Evolutionary conservation across 108 stramenopile species (phyloP).

Genomic region (Cylindrotheca closterium): DNA sequence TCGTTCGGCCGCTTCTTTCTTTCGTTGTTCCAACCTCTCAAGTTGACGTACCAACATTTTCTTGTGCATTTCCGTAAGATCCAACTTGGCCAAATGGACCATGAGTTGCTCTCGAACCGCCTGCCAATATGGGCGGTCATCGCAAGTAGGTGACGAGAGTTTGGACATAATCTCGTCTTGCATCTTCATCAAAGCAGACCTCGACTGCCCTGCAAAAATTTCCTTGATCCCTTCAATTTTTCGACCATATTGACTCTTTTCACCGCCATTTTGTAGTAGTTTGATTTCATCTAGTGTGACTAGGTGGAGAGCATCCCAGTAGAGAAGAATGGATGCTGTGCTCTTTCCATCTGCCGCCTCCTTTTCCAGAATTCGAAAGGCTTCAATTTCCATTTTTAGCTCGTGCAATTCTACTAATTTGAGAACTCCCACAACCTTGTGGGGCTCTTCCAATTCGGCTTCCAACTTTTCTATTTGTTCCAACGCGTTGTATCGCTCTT

Average conservation of each 20-base stretch:
- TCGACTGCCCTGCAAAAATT: constrained; percentile 79
- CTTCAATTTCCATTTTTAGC: constrained; percentile 79
- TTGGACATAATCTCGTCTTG: constrained; percentile 75
- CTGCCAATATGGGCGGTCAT: constrained; percentile 88
- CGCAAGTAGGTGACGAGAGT: constrained; percentile 40
- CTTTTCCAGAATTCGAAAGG: constrained; percentile 73
- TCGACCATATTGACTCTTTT: constrained; percentile 55
- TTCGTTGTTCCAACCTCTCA: constrained; percentile 80
- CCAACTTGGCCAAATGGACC: constrained; percentile 83
- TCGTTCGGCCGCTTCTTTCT: constrained; percentile 58
- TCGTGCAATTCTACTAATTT: constrained; percentile 85
- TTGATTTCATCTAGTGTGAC: constrained; percentile 77
- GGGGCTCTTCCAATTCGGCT: constrained; percentile 80
- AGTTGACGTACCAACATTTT: constrained; percentile 93
- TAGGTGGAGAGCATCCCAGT: constrained; percentile 77
- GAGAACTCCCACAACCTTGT: constrained; percentile 66
- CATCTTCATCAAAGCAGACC: constrained; percentile 79
- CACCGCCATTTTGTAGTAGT: constrained; percentile 70
- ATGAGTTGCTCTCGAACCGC: constrained; percentile 74
- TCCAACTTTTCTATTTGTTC: constrained; percentile 78
- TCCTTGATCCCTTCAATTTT: constrained; percentile 78
- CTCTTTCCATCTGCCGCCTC: constrained; percentile 45
- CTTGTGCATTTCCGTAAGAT: constrained; percentile 83
- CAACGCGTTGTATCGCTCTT: constrained; percentile 85
- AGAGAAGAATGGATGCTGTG: constrained; percentile 49